A percentile compares a stretch with the other conserved stretches of the same genome.
Evolutionary conservation across 2,329 filamentous ascomycete genomes (phyloP).

Genomic region (Aspergillus aculeatus): DNA sequence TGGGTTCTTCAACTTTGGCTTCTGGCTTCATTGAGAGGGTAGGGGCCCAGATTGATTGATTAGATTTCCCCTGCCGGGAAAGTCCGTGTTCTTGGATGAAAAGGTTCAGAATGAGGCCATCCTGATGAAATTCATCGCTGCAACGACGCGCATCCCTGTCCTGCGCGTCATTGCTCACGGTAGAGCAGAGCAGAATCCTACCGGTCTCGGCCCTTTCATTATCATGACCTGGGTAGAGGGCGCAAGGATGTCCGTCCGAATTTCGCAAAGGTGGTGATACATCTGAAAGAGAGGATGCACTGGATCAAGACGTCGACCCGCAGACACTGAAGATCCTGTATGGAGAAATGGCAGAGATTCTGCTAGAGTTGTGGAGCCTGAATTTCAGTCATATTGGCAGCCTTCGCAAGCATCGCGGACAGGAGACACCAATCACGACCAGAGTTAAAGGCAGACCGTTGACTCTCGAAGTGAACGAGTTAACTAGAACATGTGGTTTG

Average conservation of each 20-base stretch:
- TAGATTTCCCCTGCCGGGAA: constrained; percentile 13
- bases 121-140: constrained; percentile 6
- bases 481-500: constrained; percentile 8
- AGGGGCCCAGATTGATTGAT: constrained; percentile 14
- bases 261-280: background rate
- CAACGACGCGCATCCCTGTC: constrained; percentile 9
- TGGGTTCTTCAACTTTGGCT: constrained; percentile 15
- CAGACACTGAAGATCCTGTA: constrained; percentile 1
- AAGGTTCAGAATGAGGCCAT: constrained; percentile 11
- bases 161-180: constrained; percentile 8
- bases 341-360: constrained; percentile 7
- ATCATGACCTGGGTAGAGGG: constrained; percentile 16
- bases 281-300: background rate
- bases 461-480: constrained; percentile 7
- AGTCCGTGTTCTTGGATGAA: constrained; percentile 14
- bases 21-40: constrained; percentile 15
- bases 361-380: constrained; percentile 8
- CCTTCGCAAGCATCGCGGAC: background rate
- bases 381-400: constrained; percentile 7
- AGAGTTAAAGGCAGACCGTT: background rate
- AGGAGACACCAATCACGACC: background rate
- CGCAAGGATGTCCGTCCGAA: constrained; percentile 9
- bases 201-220: constrained; percentile 13
- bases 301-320: background rate
- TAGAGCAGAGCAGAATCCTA: background rate